These are phyloP conservation scores for Malassezia vespertilionis DNA, from an alignment of 1,284 basidiomycete species.

Conservation along the genomic window DNA sequence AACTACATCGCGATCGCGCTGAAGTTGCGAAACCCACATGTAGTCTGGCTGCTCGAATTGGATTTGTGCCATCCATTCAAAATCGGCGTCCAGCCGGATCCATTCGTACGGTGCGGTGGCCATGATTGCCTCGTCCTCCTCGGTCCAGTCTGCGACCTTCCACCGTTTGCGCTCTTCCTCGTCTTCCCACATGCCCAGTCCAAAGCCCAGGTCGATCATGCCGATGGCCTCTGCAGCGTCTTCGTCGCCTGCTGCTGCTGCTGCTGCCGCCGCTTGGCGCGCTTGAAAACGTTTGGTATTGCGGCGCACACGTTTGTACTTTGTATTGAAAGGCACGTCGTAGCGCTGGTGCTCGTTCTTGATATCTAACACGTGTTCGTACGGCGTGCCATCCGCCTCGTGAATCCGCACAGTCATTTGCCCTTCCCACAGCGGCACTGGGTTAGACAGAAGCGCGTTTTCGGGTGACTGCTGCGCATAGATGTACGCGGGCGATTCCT, in stretches of 20 bases:
- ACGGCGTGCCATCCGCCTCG: conserved; percentile 96
- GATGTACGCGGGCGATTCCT: conserved; percentile 63
- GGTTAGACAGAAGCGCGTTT: conserved; percentile 39
- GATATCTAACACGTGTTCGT: conserved; percentile 94
- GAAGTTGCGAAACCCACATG: conserved; percentile 96
- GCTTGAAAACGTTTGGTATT: conserved; percentile 91
- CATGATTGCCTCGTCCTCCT: conserved; percentile 88
- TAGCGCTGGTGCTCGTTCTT: conserved; percentile 75
- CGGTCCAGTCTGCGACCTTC: conserved; percentile 85
- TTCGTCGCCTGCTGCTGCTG: conserved; percentile 61
- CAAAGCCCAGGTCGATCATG: conserved; percentile 88
- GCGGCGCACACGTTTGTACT: conserved; percentile 89
- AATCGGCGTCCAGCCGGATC: conserved; percentile 98
- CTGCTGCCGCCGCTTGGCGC: conserved; percentile 80
- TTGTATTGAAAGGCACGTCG: conserved; percentile 98
- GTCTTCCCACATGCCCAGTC: conserved; percentile 82
- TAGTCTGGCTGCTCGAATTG: conserved; percentile 92
- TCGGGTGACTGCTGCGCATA: conserved; percentile 35
- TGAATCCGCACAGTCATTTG: conserved; percentile 98
- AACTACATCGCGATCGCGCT: conserved; percentile 92
- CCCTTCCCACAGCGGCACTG: conserved; percentile 54
- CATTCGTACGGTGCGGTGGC: conserved; percentile 80
- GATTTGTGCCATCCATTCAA: conserved; percentile 90
- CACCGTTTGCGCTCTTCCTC: conserved; percentile 71
- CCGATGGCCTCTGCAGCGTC: conserved; percentile 83